A percentile compares a stretch with the other conserved stretches of the same genome.
Conservation (phyloP, 2,329 filamentous ascomycete genomes). For the Beauveria australis region DNA sequence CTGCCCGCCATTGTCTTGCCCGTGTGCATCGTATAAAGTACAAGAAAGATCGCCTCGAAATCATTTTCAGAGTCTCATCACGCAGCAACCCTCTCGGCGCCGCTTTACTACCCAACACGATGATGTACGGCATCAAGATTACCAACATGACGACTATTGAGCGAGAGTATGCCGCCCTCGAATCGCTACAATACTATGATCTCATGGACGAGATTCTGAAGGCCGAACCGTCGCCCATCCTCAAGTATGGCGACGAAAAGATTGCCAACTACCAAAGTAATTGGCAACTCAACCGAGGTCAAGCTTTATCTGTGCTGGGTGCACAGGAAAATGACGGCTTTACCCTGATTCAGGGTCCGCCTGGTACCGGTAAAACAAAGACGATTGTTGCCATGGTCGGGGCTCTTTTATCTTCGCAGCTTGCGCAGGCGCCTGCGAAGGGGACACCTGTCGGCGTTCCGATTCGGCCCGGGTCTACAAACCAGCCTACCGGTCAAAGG, state of each 20-base stretch:
- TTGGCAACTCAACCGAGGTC: constrained; percentile 79
- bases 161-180: constrained; percentile 86
- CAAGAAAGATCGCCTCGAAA: constrained; percentile 74
- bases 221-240: constrained; percentile 81
- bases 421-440: constrained; percentile 25
- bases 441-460: constrained; percentile 25
- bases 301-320: constrained; percentile 85
- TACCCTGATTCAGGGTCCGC: constrained; percentile 90
- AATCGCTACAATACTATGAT: constrained; percentile 91
- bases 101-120: constrained; percentile 59
- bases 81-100: constrained; percentile 52
- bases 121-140: constrained; percentile 70
- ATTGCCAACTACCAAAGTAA: constrained; percentile 61
- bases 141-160: constrained; percentile 92
- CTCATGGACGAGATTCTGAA: constrained; percentile 85
- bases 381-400: constrained; percentile 96
- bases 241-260: constrained; percentile 69
- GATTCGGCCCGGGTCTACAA: constrained; percentile 17
- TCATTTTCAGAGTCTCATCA: constrained; percentile 76
- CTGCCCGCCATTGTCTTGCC: constrained; percentile 74
- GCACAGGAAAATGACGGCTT: constrained; percentile 95
- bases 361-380: constrained; percentile 96
- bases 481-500: constrained; percentile 10
- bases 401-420: constrained; percentile 48
- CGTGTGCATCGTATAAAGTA: constrained; percentile 71